Conservation (phyloP, 73 alveolate genomes). For the Tetrahymena borealis region DNA sequence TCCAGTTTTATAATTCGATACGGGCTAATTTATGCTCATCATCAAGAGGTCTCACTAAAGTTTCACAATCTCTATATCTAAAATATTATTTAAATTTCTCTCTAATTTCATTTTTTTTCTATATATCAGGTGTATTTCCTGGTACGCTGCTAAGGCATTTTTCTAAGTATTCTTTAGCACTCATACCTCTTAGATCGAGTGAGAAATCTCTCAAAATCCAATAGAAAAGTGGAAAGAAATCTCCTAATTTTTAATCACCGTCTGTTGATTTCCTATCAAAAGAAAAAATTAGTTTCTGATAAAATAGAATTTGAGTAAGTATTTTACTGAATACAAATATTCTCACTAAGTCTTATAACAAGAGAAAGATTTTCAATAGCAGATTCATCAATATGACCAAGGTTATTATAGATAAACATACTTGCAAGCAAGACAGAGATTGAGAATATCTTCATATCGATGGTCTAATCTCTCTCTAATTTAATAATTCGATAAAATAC, state of each 20-base stretch:
- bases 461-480: conserved; percentile 76
- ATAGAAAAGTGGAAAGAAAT: conserved; percentile 77
- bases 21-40: conserved; percentile 83
- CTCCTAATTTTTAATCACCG: conserved; percentile 60
- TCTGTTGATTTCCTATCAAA: conserved; percentile 18
- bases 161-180: conserved; percentile 85
- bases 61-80: conserved; percentile 84
- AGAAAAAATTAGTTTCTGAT: neutral
- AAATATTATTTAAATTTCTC: conserved; percentile 73
- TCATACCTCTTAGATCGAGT: conserved; percentile 69
- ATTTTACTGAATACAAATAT: conserved; percentile 45
- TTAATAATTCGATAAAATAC: no score
- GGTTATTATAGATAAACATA: conserved; percentile 75
- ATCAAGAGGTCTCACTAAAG: conserved; percentile 77
- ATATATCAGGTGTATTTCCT: conserved; percentile 59
- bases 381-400: conserved; percentile 85
- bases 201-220: conserved; percentile 91
- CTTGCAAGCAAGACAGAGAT: conserved; percentile 76
- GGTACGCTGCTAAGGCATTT: conserved; percentile 59
- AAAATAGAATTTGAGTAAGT: neutral
- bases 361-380: conserved; percentile 79
- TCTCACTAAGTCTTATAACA: conserved; percentile 75
- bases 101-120: conserved; percentile 71
- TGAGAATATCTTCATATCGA: conserved; percentile 85
- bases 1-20: conserved; percentile 69